Evolutionary conservation across 495 filamentous ascomycete species (phyloP), one percentile per base, ranked within the genome.

Genomic region (Terfezia claveryi): DNA sequence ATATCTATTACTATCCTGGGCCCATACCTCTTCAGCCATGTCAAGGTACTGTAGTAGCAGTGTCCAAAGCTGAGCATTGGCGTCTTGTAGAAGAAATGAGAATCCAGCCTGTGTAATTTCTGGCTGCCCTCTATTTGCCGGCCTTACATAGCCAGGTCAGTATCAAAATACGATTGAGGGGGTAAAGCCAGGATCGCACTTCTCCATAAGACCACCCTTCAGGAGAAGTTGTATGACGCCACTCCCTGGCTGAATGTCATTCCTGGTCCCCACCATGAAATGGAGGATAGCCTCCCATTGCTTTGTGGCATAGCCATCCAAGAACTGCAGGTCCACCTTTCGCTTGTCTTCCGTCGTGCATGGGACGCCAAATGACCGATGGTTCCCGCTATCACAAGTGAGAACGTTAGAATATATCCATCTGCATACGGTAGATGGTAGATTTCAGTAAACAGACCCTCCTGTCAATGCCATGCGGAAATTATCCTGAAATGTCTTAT

Each of bases 211-310:
- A n/a, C 80, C 74, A 0, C 91, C 87, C 1, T 75, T 72, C 58
- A 84, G 73, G 23, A 98, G 72, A 36, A 98, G 73, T 38, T 81
- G 73, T 64, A 86, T 91, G 8, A 95, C 89, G 8, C 83, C 83
- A 49, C 76, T 73, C 60, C 83, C 86, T 53, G 91, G 80, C 8
- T 74, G 70, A 27, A 58, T 63, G 23, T 62, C 64, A 4, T 73
- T 77, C 54, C 75, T 75, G 38, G 74, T 80, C 51, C 81, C 80
- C 36, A 98, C 91, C 68, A 98, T 88, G 64, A 89, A 98, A 66
- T 93, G 87, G 37, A 96, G 69, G 10, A 98, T 92, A 8, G 85
- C 81, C 66, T 98, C 92, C 85, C 92, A 98, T 63, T 94, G 89
- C 57, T 73, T 76, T 51, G 82, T 74, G 12, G 88, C 89, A 68